Conservation (phyloP, 768 basidiomycete species). For the Termitomyces sp. region DNA sequence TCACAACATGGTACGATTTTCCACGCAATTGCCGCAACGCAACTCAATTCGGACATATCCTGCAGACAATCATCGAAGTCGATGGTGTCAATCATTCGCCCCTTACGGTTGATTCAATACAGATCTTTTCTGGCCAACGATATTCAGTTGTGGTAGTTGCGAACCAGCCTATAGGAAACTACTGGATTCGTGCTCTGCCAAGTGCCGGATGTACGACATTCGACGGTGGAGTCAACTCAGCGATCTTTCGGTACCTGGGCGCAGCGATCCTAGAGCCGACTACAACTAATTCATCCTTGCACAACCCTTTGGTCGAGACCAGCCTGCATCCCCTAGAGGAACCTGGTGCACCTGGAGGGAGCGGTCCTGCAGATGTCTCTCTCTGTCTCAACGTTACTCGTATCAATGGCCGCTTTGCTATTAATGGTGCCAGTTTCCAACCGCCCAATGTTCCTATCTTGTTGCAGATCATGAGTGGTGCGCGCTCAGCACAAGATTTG, state of each 20-base stretch:
- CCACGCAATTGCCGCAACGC: rapidly evolving
- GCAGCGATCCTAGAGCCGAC: slow-evolving; percentile 1
- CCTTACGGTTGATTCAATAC: background rate
- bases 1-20: slow-evolving; percentile 34
- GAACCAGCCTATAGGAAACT: background rate
- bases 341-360: slow-evolving; percentile 4
- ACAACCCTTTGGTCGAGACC: background rate
- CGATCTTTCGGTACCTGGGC: slow-evolving; percentile 1
- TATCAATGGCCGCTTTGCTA: background rate
- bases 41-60: background rate
- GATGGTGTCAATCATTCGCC: slow-evolving; percentile 5
- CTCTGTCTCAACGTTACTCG: background rate
- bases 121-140: slow-evolving; percentile 2
- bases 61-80: slow-evolving; percentile 6
- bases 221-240: background rate
- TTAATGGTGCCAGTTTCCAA: background rate
- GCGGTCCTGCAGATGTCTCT: background rate
- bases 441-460: slow-evolving; percentile 1
- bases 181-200: slow-evolving; percentile 2
- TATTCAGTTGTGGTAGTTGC: slow-evolving; percentile 2
- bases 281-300: background rate
- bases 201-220: background rate
- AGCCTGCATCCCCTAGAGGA: background rate
- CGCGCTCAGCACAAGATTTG: slow-evolving; percentile 17
- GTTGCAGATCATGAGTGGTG: slow-evolving; percentile 9